Conservation (phyloP, 176 grass and related monocot species). For the Oryza glumipatula region DNA sequence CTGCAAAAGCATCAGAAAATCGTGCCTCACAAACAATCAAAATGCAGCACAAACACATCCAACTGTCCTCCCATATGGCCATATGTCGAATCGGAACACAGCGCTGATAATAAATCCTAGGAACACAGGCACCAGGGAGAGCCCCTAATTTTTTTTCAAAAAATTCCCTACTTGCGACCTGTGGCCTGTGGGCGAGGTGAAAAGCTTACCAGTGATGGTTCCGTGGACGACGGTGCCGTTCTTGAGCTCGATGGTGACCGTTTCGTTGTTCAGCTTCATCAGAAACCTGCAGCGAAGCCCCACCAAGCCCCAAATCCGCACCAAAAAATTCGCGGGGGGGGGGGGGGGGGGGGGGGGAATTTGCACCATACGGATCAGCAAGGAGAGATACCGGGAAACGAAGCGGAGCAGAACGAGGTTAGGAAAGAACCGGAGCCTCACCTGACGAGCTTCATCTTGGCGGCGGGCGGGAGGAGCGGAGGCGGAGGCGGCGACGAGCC, state of each 20-base stretch:
- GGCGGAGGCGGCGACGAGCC: slow-evolving; percentile 36
- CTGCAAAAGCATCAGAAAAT: not conserved
- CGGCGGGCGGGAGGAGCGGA: not conserved
- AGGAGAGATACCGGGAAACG: not conserved
- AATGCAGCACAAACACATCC: not conserved
- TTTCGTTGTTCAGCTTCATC: slow-evolving; percentile 99
- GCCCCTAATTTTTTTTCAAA: not conserved
- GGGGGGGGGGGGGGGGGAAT: too few relatives aligned
- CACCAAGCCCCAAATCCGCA: slow-evolving; percentile 34
- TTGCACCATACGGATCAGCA: slow-evolving; percentile 13
- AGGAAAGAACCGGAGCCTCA: not conserved
- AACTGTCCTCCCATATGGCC: not conserved
- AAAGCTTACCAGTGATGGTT: slow-evolving; percentile 75
- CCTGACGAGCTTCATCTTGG: slow-evolving; percentile 98
- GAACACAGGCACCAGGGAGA: not conserved
- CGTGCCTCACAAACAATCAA: not conserved
- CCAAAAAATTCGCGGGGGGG: slow-evolving; percentile 15
- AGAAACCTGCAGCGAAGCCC: slow-evolving; percentile 62
- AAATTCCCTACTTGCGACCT: not conserved
- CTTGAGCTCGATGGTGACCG: slow-evolving; percentile 96
- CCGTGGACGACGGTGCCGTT: slow-evolving; percentile 93
- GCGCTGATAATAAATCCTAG: not conserved
- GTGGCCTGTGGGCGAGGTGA: not conserved
- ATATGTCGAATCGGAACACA: not conserved
- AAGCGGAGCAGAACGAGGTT: not conserved